Evolutionary conservation across 225 moss, liverwort and hornwort genomes (phyloP).

Genomic region (Climacium dendroides): DNA sequence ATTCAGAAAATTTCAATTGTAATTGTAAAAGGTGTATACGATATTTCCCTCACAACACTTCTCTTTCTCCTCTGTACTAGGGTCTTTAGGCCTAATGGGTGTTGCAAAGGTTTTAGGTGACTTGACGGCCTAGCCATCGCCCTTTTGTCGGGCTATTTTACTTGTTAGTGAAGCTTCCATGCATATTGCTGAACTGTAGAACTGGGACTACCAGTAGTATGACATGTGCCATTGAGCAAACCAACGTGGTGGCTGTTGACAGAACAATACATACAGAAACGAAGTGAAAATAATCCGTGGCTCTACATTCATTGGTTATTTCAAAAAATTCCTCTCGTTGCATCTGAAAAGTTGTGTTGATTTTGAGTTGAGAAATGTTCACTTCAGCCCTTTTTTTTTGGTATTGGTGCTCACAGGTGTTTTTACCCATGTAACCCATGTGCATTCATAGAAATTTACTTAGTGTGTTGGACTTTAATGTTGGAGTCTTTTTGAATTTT

Average conservation of each 20-base stretch:
- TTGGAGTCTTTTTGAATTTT: not conserved
- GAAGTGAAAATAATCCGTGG: too few species aligned
- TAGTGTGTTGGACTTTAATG: not conserved
- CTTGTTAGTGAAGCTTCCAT: not conserved
- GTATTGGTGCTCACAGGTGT: too few species aligned
- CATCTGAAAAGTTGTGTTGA: not conserved
- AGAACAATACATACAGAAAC: not conserved
- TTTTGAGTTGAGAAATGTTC: not conserved
- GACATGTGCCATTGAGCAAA: not conserved
- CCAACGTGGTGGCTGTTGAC: not conserved
- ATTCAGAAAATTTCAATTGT: not conserved
- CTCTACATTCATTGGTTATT: not conserved
- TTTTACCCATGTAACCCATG: rapidly evolving
- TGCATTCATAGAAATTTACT: not conserved
- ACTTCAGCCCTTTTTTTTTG: not conserved
- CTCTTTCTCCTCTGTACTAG: not conserved
- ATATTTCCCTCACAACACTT: not conserved
- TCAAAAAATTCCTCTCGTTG: not conserved
- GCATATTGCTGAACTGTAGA: not conserved
- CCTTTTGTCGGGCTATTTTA: not conserved
- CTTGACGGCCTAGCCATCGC: not conserved
- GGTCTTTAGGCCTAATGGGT: not conserved
- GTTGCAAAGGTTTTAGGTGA: not conserved
- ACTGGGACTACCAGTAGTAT: not conserved
- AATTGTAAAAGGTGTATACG: not conserved